Evolutionary conservation across 192 early-diverging fungal genomes (phyloP), one percentile per base, ranked within the genome.

Genomic region (Coemansia pectinata): DNA sequence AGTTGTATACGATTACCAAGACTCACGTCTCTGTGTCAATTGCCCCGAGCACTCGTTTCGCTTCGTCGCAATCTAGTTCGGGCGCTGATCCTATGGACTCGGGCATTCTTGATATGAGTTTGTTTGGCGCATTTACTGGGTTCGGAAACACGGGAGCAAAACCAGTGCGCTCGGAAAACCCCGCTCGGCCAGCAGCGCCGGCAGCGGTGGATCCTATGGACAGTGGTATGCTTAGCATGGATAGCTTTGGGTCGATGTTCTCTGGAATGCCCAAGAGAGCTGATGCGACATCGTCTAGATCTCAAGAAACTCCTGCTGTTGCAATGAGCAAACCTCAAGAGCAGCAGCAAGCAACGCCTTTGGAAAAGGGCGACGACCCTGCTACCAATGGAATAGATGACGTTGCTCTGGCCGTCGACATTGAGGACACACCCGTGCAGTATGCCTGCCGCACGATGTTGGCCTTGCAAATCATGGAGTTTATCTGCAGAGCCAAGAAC

Each of bases 381-480:
- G 19, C 41, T 8, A 29, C 42, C 23, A 40, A 59, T 15, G 25
- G 55, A 15, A 15, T 33, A 1, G 67, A 63, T 12, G 74, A 73
- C 17, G 39, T 69, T 12, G 23, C 72, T 27, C 45, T 77, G 40
- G 75, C 69, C 4, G 75, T 82, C 31, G 80, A 77, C 11, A 82
- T 83, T 45, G 80, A 83, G 61, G 80, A 83, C n/a, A 83, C 80
- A 11, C 80, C 80, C 17, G 76, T 83, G 21, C 80, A 83, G 52
- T 78, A 83, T 44, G 76, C 80, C 15, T 83, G 80, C 47, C 80
- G 80, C 5, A 66, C 71, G 6, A 77, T 73, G n/a, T 63, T 83
- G 63, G 80, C 80, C n/a, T 57, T 83, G 33, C 80, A 83, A 60
- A 83, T 83, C 21, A 67, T 71, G 15, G 80, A 83, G 66, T 83